phyloP scores from a whole-genome alignment of 805 yeast genomes.

The Lipomyces starkeyi region DNA sequence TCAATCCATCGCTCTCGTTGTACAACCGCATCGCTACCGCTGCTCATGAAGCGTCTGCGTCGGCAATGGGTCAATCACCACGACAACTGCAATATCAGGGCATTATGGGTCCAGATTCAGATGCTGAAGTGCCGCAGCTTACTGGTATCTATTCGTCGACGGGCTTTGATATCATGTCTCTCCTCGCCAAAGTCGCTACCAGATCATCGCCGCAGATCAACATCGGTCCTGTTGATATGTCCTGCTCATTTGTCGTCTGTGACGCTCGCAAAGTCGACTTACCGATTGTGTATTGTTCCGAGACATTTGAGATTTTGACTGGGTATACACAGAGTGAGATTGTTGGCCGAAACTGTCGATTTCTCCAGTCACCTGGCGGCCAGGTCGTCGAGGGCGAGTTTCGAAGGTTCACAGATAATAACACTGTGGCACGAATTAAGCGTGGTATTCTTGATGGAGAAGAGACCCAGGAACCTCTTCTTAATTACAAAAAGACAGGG shows the following conservation, averaged over 20 bases:
- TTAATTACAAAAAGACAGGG: slow-evolving; percentile 25
- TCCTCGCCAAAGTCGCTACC: slow-evolving; percentile 19
- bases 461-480: slow-evolving; percentile 22
- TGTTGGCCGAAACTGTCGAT: slow-evolving; percentile 29
- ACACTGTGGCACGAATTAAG: slow-evolving; percentile 16
- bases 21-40: slow-evolving; percentile 10
- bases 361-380: slow-evolving; percentile 27
- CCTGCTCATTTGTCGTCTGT: slow-evolving; percentile 28
- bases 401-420: slow-evolving; percentile 22
- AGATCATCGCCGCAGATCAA: slow-evolving; percentile 22
- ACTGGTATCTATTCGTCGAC: slow-evolving; percentile 27
- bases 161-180: slow-evolving; percentile 24
- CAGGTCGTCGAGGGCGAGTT: slow-evolving; percentile 17
- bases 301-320: slow-evolving; percentile 20
- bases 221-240: slow-evolving; percentile 29
- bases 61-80: slow-evolving; percentile 6
- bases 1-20: neutral
- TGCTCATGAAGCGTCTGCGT: slow-evolving; percentile 10
- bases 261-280: slow-evolving; percentile 25
- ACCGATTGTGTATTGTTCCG: slow-evolving; percentile 24
- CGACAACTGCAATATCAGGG: neutral
- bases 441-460: slow-evolving; percentile 18
- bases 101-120: neutral
- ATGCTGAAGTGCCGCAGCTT: neutral
- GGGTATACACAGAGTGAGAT: slow-evolving; percentile 25